Base-by-base conservation (phyloP, 1,139 yeast genomes). In the Waltiozyma sp. region DNA sequence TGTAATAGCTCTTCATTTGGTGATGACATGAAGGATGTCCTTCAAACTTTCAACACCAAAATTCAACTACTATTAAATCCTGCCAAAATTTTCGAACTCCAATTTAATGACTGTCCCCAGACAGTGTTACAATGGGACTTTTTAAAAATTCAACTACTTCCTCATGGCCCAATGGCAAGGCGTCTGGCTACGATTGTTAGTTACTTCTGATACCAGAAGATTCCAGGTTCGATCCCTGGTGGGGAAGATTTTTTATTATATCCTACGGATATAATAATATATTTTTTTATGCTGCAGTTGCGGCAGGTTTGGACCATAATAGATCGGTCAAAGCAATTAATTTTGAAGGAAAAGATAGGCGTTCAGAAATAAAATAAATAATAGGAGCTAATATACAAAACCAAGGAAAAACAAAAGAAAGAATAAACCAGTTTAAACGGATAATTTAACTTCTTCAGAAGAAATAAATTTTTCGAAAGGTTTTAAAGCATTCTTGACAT, bases 181-280 rank as follows among this genome's bases (percentile, higher is more conserved):
- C 86, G 85, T 79, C 84, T 78, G 87, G 85, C 87, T 80, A 80
- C 86, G 86, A 75, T 68, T 43, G 47, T 43, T 60, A 61, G 63
- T 59, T 72, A 71, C 75, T 70, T 70, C 75, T 66, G 80, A 70
- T 76, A 80, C 87, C 87, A 80, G 86, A 78, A 80, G 88, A 80
- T 79, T 80, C 87, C 86, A 80, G 89, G 88, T 81, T 81, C 88
- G 85, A 81, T 80, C 80, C 88, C 88, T 80, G 87, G 87, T 81
- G 88, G 86, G 88, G 88, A 80, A 80, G 88, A 72, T 71, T 63
- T 69, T 38, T 38, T 19, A 26, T 13, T 26, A 7, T 26, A 7
- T 5, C 10, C 4, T 11, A 26, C 28, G 7, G 10, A 23, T 10
- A 8, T 23, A 10, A 23, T 8, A 23, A 8, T 8, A 23, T 23